phyloP scores from a whole-genome alignment of 2,329 filamentous ascomycete genomes.

The Colletotrichum paranaense region DNA sequence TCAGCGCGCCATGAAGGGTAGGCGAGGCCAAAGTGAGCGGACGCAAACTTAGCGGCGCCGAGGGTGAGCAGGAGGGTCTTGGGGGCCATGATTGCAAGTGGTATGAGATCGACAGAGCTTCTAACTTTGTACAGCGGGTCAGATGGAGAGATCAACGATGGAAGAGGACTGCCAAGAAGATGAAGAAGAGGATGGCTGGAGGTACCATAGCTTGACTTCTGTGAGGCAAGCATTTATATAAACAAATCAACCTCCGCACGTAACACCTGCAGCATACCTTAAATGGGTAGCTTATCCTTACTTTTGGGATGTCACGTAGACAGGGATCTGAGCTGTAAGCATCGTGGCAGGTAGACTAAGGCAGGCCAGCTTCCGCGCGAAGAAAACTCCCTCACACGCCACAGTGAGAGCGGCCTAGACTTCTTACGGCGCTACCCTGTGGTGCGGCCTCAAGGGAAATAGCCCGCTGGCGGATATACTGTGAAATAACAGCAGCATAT shows the following conservation, averaged over 20 bases:
- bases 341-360: background rate
- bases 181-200: background rate
- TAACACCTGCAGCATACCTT: background rate
- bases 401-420: background rate
- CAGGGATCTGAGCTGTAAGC: conserved; percentile 20
- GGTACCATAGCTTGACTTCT: background rate
- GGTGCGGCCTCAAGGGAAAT: background rate
- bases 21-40: conserved; percentile 60
- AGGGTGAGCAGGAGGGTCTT: conserved; percentile 47
- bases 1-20: conserved; percentile 63
- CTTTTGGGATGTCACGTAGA: background rate
- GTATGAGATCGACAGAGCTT: background rate
- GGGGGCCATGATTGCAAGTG: conserved; percentile 44
- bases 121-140: background rate
- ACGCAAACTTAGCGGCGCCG: conserved; percentile 49
- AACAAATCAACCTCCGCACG: background rate
- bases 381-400: conserved; percentile 13
- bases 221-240: conserved; percentile 14
- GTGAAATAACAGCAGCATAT: background rate
- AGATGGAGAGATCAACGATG: background rate
- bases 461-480: background rate
- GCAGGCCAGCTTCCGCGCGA: background rate
- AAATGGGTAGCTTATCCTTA: conserved; percentile 17
- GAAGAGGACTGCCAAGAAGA: background rate
- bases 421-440: background rate